phyloP scores from a whole-genome alignment of 2,329 filamentous ascomycete species.

The Lecanosticta acicola region DNA sequence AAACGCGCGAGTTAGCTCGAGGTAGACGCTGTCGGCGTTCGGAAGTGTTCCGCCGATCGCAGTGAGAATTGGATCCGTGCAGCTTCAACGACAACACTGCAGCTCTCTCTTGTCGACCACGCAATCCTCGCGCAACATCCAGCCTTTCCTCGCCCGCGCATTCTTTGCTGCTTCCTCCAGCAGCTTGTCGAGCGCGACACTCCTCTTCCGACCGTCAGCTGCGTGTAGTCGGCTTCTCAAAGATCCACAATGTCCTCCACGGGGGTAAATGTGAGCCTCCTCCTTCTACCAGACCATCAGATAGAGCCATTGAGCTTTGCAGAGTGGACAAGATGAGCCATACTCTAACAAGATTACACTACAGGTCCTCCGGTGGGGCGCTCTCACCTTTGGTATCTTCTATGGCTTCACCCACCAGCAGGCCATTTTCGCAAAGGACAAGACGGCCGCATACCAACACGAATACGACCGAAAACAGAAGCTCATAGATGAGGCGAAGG shows the following conservation, averaged over 20 bases:
- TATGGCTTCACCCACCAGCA: conserved; percentile 95
- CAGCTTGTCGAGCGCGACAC: neutral
- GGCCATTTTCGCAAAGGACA: conserved; percentile 66
- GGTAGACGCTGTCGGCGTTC: conserved; percentile 1
- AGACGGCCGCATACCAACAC: conserved; percentile 63
- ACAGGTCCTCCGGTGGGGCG: conserved; percentile 95
- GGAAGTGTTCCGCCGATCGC: neutral
- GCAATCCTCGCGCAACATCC: neutral
- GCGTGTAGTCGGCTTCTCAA: neutral
- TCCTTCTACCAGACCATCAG: conserved; percentile 1
- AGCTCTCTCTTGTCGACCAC: neutral
- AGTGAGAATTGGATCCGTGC: neutral
- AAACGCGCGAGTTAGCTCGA: neutral
- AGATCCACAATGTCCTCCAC: conserved; percentile 39
- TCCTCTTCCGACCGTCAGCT: neutral
- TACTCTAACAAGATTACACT: neutral
- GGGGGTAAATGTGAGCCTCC: conserved; percentile 48
- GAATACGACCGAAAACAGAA: conserved; percentile 88
- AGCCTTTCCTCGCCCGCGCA: conserved; percentile 1
- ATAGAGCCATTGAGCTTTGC: neutral
- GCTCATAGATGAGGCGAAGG: conserved; percentile 89
- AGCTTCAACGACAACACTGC: neutral
- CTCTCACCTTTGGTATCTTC: conserved; percentile 82
- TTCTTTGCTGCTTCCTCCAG: conserved; percentile 1
- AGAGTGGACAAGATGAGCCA: neutral